These are phyloP conservation scores for Kandelia obovata DNA, from an alignment of 345 rosid species.

Conservation along the genomic window DNA sequence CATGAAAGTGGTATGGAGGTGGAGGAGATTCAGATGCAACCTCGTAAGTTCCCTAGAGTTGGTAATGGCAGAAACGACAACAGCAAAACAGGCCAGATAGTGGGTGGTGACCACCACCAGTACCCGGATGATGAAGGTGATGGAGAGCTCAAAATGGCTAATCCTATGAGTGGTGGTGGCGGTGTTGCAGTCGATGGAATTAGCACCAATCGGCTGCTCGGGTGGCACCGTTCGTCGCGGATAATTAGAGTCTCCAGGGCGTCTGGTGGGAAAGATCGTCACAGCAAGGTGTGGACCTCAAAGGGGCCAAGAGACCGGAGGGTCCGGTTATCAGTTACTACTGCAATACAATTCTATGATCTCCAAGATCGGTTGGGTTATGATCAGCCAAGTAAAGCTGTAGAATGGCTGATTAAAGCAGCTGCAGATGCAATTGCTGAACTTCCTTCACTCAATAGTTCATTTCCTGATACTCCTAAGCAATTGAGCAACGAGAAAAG, in stretches of 20 bases:
- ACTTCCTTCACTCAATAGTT: constrained; percentile 70
- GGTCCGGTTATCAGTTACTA: constrained; percentile 80
- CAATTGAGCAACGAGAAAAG: constrained; percentile 64
- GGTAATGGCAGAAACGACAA: constrained; percentile 43
- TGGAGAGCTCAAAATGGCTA: constrained; percentile 44
- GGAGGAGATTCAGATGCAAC: constrained; percentile 66
- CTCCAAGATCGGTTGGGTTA: constrained; percentile 90
- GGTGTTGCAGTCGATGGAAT: constrained; percentile 11
- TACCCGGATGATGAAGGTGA: constrained; percentile 58
- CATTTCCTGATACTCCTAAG: constrained; percentile 61
- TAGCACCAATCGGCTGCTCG: constrained; percentile 39
- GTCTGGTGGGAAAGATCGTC: constrained; percentile 96
- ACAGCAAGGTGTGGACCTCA: constrained; percentile 95
- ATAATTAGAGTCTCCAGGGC: constrained; percentile 97
- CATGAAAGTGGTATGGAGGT: constrained; percentile 88
- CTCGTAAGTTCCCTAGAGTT: constrained; percentile 54
- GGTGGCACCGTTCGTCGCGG: constrained; percentile 73
- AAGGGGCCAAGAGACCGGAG: constrained; percentile 93
- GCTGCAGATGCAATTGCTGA: constrained; percentile 77
- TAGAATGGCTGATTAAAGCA: constrained; percentile 87
- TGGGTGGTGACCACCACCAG: constrained; percentile 20
- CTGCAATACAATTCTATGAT: constrained; percentile 93
- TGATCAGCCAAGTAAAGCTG: constrained; percentile 97
- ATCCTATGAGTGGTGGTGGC: constrained; percentile 8
- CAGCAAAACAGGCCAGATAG: constrained; percentile 35